phyloP scores from a whole-genome alignment of 768 basidiomycete species.

The Chalciporus sphaerocephalus region DNA sequence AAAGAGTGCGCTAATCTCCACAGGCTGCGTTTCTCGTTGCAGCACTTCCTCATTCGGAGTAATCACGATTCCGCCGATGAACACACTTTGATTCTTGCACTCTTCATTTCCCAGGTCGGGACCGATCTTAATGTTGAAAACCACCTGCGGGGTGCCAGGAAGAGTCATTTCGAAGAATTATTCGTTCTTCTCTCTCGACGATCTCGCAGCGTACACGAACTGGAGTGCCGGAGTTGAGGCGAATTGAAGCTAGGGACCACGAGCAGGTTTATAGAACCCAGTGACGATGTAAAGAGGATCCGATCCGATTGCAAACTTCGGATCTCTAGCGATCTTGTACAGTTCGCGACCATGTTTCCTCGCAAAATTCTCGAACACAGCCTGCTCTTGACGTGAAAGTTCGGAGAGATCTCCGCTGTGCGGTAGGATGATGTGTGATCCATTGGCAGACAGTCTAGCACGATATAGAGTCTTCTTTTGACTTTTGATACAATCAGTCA shows the following conservation, averaged over 20 bases:
- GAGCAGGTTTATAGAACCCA: not conserved
- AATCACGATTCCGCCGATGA: not conserved
- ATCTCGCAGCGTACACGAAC: not conserved
- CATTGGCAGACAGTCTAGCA: not conserved
- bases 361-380: not conserved
- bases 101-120: not conserved
- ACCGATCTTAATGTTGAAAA: not conserved
- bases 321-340: not conserved
- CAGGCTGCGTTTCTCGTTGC: not conserved
- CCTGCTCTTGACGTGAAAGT: not conserved
- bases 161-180: not conserved
- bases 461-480: not conserved
- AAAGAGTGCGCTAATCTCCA: not conserved
- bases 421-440: not conserved
- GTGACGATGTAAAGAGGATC: slow-evolving; percentile 1
- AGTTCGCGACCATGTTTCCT: not conserved
- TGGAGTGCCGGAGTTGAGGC: not conserved
- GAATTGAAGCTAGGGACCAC: not conserved
- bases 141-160: not conserved
- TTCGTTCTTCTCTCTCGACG: not conserved
- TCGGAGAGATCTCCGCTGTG: not conserved
- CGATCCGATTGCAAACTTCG: not conserved
- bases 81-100: not conserved
- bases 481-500: not conserved
- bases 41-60: not conserved